Conservation (phyloP, 2,329 filamentous ascomycete species). For the Pseudogymnoascus sp. region DNA sequence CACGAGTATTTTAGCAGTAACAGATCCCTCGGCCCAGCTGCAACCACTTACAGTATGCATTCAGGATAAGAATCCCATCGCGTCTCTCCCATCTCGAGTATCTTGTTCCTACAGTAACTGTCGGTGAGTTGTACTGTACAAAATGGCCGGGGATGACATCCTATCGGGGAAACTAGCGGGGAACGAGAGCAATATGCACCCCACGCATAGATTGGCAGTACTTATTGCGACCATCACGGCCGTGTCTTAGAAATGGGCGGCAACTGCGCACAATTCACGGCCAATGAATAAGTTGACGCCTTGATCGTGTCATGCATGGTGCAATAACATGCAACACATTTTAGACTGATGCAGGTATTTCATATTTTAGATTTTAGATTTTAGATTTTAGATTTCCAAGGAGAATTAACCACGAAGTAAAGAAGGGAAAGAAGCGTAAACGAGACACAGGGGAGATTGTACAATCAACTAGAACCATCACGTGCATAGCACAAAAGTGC, state of each 20-base stretch:
- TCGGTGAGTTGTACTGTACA: constrained; percentile 9
- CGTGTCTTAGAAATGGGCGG: not conserved
- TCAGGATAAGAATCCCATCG: not conserved
- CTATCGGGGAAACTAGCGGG: constrained; percentile 6
- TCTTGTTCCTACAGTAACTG: constrained; percentile 2
- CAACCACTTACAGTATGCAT: not conserved
- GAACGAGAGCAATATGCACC: not conserved
- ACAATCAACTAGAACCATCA: not conserved
- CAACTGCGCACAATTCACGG: not conserved
- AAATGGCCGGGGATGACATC: not conserved
- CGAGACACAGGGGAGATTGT: not conserved
- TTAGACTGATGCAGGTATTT: not conserved
- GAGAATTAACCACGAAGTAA: not conserved
- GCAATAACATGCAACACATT: not conserved
- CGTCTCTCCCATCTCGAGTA: not conserved
- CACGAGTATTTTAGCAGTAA: not conserved
- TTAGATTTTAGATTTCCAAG: not conserved
- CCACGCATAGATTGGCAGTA: constrained; percentile 5
- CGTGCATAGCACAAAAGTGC: constrained; percentile 6
- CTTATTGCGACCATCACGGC: not conserved
- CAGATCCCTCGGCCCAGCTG: not conserved
- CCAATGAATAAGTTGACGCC: not conserved
- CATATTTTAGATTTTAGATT: not conserved
- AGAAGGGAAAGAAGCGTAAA: not conserved
- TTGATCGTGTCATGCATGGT: not conserved